phyloP scores from a whole-genome alignment of 768 basidiomycete species.

The Termitomyces sp. region DNA sequence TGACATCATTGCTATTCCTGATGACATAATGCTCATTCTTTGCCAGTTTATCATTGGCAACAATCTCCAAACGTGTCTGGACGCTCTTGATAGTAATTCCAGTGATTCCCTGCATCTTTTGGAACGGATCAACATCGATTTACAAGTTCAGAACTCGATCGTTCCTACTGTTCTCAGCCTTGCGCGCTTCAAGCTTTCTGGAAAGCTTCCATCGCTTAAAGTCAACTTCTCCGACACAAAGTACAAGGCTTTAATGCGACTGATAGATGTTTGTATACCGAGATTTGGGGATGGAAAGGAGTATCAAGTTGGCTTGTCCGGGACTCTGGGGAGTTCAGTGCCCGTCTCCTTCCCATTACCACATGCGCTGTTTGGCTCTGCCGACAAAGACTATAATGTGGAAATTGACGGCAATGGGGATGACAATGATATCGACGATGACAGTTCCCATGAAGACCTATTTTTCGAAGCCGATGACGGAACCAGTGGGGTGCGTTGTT shows the following conservation, averaged over 20 bases:
- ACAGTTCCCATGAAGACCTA: slow-evolving; percentile 40
- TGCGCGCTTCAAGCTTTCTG: slow-evolving; percentile 86
- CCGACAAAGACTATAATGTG: slow-evolving; percentile 64
- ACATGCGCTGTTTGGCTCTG: slow-evolving; percentile 48
- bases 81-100: slow-evolving; percentile 62
- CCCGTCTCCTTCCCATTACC: slow-evolving; percentile 46
- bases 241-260: slow-evolving; percentile 87
- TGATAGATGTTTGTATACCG: slow-evolving; percentile 89
- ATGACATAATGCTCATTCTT: slow-evolving; percentile 27
- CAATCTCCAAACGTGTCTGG: slow-evolving; percentile 75
- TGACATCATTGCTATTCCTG: slow-evolving; percentile 9
- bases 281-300: slow-evolving; percentile 55
- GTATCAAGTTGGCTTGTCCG: slow-evolving; percentile 7
- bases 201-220: slow-evolving; percentile 81
- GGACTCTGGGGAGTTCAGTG: slow-evolving; percentile 19
- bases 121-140: slow-evolving; percentile 87
- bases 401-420: slow-evolving; percentile 52
- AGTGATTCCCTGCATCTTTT: slow-evolving; percentile 75
- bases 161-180: slow-evolving; percentile 79
- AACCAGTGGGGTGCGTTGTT: slow-evolving; percentile 42
- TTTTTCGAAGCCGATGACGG: slow-evolving; percentile 77
- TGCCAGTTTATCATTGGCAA: slow-evolving; percentile 88
- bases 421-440: slow-evolving; percentile 28
- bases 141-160: slow-evolving; percentile 91
- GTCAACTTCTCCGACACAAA: slow-evolving; percentile 90